Percentiles rank a stretch among this genome's conserved stretches.
phyloP scores from a whole-genome alignment of 768 basidiomycete genomes.

The Polyporus arcularius region DNA sequence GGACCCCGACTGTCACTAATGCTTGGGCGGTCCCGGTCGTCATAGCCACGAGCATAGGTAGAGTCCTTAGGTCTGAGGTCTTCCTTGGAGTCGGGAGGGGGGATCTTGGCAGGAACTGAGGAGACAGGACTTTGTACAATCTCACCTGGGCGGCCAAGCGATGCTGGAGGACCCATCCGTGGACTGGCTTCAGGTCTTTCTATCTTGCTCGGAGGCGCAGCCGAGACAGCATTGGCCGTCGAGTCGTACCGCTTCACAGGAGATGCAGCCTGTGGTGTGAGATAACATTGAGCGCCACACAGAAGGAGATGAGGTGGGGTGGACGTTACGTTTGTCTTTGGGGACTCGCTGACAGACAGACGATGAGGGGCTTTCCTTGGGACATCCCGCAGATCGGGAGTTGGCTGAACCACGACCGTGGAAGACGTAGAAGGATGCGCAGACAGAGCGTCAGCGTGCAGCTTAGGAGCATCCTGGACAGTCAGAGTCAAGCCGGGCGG shows the following conservation, averaged over 20 bases:
- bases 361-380: neutral
- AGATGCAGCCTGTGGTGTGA: neutral
- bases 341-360: conserved; percentile 12
- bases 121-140: neutral
- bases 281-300: neutral
- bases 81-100: conserved; percentile 27
- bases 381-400: neutral
- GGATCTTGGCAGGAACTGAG: conserved; percentile 20
- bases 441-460: conserved; percentile 17
- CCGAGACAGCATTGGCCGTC: too few species aligned
- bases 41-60: conserved; percentile 21
- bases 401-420: neutral
- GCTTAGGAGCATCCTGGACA: conserved; percentile 24
- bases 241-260: neutral
- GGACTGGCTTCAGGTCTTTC: neutral
- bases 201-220: too few species aligned
- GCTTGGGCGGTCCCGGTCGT: conserved; percentile 26
- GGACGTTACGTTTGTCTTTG: conserved; percentile 7
- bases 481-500: conserved; percentile 21
- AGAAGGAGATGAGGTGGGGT: neutral
- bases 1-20: neutral
- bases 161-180: conserved; percentile 2
- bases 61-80: conserved; percentile 29
- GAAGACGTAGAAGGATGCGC: conserved; percentile 8
- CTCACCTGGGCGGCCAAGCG: conserved; percentile 2